Evolutionary conservation across 306 rosid species (phyloP), one percentile per base, ranked within the genome.

Genomic region (Acacia confusa): DNA sequence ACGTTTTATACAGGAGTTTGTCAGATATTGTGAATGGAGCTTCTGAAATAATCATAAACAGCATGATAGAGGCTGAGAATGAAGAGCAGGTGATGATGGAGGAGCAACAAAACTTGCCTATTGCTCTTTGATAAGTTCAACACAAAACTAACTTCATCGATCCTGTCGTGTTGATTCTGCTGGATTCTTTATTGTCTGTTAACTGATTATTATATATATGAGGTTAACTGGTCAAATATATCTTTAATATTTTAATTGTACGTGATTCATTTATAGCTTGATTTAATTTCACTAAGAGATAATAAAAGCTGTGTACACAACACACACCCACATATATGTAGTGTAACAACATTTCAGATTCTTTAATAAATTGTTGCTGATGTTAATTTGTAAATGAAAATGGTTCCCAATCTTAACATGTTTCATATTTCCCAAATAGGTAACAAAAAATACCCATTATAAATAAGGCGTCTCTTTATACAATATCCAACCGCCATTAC

Each of bases 21-120:
- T 83, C 97, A 4, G 94, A 94, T 17, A 85, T 94, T 14, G 92
- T 94, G 41, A 81, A 83, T 36, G 82, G 52, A 71, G 88, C 97
- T 81, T 85, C 92, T 41, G 88, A 94, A 19, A 84, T 86, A 45
- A 81, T 92, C 77, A 84, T 92, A 66, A 83, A 79, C 41, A 91
- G 80, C 82, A 79, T 94, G 97, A 70, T 85, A 17, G 94, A 94
- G 86, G 86, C 88, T 48, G 85, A 92, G 84, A 77, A 90, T 19
- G 92, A 90, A 79, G 82, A 81, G 77, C 67, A 47, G 22, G 16
- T 64, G 28, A 68, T 68, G 32, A 40, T 10, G 64, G 64, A 57
- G 82, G 78, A 66, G 72, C 74, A 52, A 28, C 80, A 78, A 55
- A 76, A 84, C 24, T 71, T 79, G 57, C 86, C 84, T 34, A 79